Percentiles rank a stretch among this genome's conserved stretches.
Evolutionary conservation across 345 rosid genomes (phyloP).

Genomic region (Citrus sp.): DNA sequence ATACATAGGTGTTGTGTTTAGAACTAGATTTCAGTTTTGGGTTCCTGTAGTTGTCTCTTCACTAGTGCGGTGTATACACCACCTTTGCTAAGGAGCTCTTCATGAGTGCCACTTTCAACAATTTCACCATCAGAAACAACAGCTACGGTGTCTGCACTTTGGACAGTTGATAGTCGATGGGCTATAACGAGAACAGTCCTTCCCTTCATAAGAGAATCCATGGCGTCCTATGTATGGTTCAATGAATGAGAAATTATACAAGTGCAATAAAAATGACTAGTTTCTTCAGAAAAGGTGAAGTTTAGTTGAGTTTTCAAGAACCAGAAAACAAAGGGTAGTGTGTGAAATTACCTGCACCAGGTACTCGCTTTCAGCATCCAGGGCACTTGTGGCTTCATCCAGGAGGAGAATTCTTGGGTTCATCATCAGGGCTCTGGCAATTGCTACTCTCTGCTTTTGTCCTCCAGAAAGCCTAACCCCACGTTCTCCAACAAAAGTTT

Average conservation of each 20-base stretch:
- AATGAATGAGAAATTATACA: background rate
- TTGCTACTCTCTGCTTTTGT: conserved; percentile 89
- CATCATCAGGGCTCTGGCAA: conserved; percentile 88
- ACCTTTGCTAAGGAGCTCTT: conserved; percentile 38
- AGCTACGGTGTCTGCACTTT: conserved; percentile 81
- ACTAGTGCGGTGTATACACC: conserved; percentile 48
- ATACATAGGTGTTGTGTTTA: background rate
- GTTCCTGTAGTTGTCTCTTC: conserved; percentile 24
- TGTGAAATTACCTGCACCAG: conserved; percentile 69
- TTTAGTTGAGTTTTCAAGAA: background rate
- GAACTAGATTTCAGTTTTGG: conserved; percentile 15
- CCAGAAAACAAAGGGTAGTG: background rate
- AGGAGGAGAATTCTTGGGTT: conserved; percentile 77
- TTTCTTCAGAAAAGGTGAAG: background rate
- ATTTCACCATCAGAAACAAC: conserved; percentile 85
- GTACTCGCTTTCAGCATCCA: conserved; percentile 93
- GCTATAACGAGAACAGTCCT: conserved; percentile 97
- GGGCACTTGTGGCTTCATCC: conserved; percentile 97
- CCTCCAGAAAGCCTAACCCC: conserved; percentile 95
- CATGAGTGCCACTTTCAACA: conserved; percentile 42
- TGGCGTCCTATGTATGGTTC: conserved; percentile 61
- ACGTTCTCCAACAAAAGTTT: conserved; percentile 83
- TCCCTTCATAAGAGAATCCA: conserved; percentile 92
- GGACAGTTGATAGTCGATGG: conserved; percentile 84
- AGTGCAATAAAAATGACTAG: background rate